Base-by-base conservation (phyloP, 2,329 filamentous ascomycete species). In the Nothomitra cinnamomea region DNA sequence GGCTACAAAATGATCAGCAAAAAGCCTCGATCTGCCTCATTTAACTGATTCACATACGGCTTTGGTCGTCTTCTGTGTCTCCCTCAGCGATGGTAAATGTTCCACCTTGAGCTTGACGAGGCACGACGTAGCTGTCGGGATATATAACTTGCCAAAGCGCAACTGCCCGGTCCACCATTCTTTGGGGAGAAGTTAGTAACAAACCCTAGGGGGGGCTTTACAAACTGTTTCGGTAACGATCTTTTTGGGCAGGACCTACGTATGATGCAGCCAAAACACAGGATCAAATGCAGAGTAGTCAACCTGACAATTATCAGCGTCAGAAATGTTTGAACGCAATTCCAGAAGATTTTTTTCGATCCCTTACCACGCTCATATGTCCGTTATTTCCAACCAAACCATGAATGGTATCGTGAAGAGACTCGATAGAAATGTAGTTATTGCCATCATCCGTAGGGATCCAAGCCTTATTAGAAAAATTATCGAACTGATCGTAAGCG, bases 281-380 rank as follows among this genome's bases (percentile, higher is more conserved):
- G 86, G 86, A 62, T 94, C 87, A 62, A 87, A 94, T 0, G 83
- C 77, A 1, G 85, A 84, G 59, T 83, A 83, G 17, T 80, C 78
- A 32, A 81, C 78, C 64, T 78, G 38, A 2, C 13, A 2, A 19
- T 10, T 52, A 32, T 13, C 12, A 36, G 13, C 38, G 10, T 45
- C 24, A 45, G 36, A 28, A 19, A 22, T n/a, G n/a, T 2, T 48
- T 22, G 10, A 35, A 28, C 3, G 28, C 48, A 21, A 21, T 7
- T 53, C 55, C 55, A 58, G 45, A 57, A 56, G 8, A 54, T 55
- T n/a, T 56, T 55, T 38, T 54, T 43, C 47, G 56, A 28, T n/a
- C 38, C 19, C 41, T 47, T 15, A 59, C 54, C n/a, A 41, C 53
- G 43, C 58, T 53, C 60, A 60, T 62, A 28, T 60, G 57, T 17